phyloP scores from a whole-genome alignment of 202 grass and related monocot genomes.

The Zoysia matrella region DNA sequence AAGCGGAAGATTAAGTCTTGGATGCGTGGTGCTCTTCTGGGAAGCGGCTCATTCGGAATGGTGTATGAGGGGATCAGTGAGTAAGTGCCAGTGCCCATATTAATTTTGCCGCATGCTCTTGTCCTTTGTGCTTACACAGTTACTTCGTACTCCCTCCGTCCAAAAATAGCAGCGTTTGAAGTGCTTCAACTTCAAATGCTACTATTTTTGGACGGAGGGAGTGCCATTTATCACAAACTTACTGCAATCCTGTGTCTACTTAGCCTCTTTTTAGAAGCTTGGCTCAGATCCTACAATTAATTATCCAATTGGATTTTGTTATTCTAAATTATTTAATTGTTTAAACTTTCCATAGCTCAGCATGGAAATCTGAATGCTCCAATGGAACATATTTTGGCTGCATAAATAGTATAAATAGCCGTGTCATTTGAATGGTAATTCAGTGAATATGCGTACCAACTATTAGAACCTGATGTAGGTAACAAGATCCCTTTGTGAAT shows the following conservation, averaged over 20 bases:
- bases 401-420: neutral
- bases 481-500: slow-evolving; percentile 4
- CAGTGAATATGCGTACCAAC: neutral
- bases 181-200: too few species aligned
- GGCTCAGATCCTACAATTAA: neutral
- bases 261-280: neutral
- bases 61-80: too few species aligned
- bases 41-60: too few species aligned
- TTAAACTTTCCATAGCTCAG: neutral
- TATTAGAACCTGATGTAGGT: neutral
- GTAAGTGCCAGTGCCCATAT: slow-evolving; percentile 64
- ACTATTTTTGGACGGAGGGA: too few species aligned
- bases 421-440: neutral
- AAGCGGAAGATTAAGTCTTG: too few species aligned
- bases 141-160: too few species aligned
- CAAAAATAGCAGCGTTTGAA: too few species aligned
- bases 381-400: neutral
- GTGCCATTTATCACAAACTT: neutral
- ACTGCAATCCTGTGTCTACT: neutral
- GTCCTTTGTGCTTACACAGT: neutral
- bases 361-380: slow-evolving; percentile 1
- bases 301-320: neutral
- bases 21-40: too few species aligned
- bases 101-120: slow-evolving; percentile 7
- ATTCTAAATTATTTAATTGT: neutral